Evolutionary conservation across 2,329 filamentous ascomycete species (phyloP).

Genomic region (Gyromitra esculenta): DNA sequence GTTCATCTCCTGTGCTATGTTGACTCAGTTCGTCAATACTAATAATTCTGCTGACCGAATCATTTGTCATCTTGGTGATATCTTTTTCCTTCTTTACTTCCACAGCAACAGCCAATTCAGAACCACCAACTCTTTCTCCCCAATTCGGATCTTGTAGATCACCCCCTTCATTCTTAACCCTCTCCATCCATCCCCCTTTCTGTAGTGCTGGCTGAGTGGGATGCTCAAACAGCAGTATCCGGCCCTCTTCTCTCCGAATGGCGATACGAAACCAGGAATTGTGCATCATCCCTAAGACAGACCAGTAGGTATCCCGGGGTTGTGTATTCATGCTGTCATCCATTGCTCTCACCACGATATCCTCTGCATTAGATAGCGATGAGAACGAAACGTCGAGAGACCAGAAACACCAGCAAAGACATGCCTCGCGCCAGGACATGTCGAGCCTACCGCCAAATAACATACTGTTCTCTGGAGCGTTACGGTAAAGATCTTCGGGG

Average conservation of each 20-base stretch:
- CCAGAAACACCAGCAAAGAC: slow-evolving; percentile 96
- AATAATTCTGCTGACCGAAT: slow-evolving; percentile 71
- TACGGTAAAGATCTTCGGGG: slow-evolving; percentile 84
- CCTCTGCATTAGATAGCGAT: slow-evolving; percentile 72
- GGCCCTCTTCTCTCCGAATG: slow-evolving; percentile 70
- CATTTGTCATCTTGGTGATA: slow-evolving; percentile 74
- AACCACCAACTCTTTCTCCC: slow-evolving; percentile 73
- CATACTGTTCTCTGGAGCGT: slow-evolving; percentile 68
- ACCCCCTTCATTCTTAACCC: slow-evolving; percentile 82
- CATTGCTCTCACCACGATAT: slow-evolving; percentile 86
- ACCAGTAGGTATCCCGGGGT: slow-evolving; percentile 96
- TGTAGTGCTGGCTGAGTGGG: slow-evolving; percentile 82
- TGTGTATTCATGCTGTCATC: slow-evolving; percentile 88
- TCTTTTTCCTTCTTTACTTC: slow-evolving; percentile 79
- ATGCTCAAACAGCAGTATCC: slow-evolving; percentile 80
- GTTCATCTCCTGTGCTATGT: slow-evolving; percentile 72
- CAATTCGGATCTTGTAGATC: slow-evolving; percentile 83
- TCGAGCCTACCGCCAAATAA: slow-evolving; percentile 81
- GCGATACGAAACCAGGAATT: slow-evolving; percentile 90
- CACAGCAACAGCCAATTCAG: slow-evolving; percentile 64
- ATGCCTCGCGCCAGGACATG: slow-evolving; percentile 80
- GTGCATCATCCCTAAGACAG: slow-evolving; percentile 96
- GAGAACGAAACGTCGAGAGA: slow-evolving; percentile 72
- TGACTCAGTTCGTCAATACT: slow-evolving; percentile 75
- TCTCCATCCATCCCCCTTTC: slow-evolving; percentile 91